Base-by-base conservation (phyloP, 768 basidiomycete species). In the Megacollybia marginata region DNA sequence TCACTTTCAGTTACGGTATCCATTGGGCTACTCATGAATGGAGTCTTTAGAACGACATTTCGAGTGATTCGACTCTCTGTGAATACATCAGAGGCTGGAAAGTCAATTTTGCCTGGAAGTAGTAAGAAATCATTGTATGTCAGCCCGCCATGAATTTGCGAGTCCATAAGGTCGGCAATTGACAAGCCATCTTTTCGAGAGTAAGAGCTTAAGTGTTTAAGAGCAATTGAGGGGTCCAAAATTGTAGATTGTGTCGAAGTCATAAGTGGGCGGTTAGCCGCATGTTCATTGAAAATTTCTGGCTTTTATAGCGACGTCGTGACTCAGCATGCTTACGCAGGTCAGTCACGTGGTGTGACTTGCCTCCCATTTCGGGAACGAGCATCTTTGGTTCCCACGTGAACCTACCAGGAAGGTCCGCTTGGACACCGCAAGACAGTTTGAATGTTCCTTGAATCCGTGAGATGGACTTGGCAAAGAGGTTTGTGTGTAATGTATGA, bases 21-120 rank as follows among this genome's bases (percentile, higher is more conserved):
- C 96, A 99, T 99, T 13, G 96, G 95, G 47, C 91, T 94, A 65
- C 92, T 95, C 74, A 97, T 74, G 70, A 99, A 95, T 0, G 95
- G 96, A 0, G 93, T 94, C 71, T 92, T 97, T 59, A 99, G 76
- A 40, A 74, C 70, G 58, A 97, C 89, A 57, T 96, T 96, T 49
- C 88, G 83, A 19, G 95, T 96, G 51, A 99, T 83, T 48, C 76
- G 80, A 59, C 82, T 87, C 71, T 97, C 92, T 2, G 90, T 83
- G 57, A 78, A 62, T 63, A 93, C 94, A 42, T 80, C 80, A 13
- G 77, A 75, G 1, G 90, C 88, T 10, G 87, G 74, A 66, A 99
- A 99, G 72, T 93, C 84, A 60, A 99, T 97, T 68, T 90, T 92
- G 36, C 96, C 95, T 9, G 94, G 94, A 12, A 97, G 78, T 54